These are phyloP conservation scores for Bothriochloa decipiens DNA, from an alignment of 176 grass and related monocot species.

Conservation along the genomic window DNA sequence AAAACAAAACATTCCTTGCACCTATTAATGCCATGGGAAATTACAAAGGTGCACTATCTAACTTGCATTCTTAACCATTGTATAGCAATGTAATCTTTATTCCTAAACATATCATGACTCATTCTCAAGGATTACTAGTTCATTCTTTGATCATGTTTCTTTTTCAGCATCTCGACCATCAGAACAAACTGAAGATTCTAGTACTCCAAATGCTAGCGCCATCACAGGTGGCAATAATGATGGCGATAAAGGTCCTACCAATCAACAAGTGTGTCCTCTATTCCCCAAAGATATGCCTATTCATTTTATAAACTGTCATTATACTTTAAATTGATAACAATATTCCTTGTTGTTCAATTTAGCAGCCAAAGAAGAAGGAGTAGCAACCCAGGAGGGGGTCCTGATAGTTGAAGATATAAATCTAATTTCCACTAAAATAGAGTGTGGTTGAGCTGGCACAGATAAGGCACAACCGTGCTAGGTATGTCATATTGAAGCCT, in stretches of 20 bases:
- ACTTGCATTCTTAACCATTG: neutral
- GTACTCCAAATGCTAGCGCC: neutral
- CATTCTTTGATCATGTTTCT: neutral
- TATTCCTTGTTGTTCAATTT: neutral
- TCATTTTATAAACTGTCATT: neutral
- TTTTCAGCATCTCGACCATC: no score
- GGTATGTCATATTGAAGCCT: neutral
- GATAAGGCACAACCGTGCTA: neutral
- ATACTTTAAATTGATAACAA: neutral
- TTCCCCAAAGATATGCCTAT: neutral
- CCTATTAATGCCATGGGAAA: neutral
- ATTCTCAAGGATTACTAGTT: neutral
- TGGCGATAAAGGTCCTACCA: neutral
- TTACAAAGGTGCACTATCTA: neutral
- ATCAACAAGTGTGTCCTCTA: neutral
- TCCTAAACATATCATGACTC: neutral
- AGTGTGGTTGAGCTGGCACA: neutral
- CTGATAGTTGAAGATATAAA: neutral
- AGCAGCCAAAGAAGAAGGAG: neutral
- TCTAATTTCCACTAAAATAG: neutral
- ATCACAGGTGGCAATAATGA: no score
- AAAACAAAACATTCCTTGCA: neutral
- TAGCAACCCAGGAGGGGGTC: neutral
- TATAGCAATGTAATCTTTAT: neutral
- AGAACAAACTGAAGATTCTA: no score